Base-by-base conservation (phyloP, 345 rosid genomes). In the Anastatica hierochuntica region DNA sequence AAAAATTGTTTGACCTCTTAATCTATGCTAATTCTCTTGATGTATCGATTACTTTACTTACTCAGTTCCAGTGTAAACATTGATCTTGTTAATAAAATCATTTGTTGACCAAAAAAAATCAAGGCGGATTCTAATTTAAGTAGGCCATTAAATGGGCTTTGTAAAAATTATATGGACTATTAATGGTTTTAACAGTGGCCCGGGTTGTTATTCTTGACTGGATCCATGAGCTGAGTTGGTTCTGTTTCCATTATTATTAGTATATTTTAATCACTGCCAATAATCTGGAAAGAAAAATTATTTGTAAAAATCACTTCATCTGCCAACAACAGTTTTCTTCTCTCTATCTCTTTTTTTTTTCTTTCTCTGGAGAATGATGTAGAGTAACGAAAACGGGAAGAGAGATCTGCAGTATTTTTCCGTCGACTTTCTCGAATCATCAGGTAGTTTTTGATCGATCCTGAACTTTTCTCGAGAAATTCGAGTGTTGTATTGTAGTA, bases 401-500 rank as follows among this genome's bases (percentile, higher is more conserved):
- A 60, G 63, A 50, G 71, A 73, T 73, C 65, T 56, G 51, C 47
- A 30, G 30, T 29, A 20, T 15, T 31, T 24, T 6, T 30, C 17
- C 18, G 10, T 47, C 49, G n/a, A 45, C 43, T 30, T 30, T 41
- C 12, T 56, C 43, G 37, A 47, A 49, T 55, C 4, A 46, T 33
- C 62, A 61, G 71, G 77, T 69, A 61, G 51, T n/a, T n/a, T 58
- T 30, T 55, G 30, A 43, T 66, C 37, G 10, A 66, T 58, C 43
- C 29, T 53, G 0, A 45, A 18, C 51, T 36, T 30, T 51, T 21
- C 4, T 21, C 3, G 5, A 46, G 30, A 54, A 55, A 26, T 39
- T 39, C 15, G 27, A 33, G n/a, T n/a, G n/a, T n/a, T n/a, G n/a
- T 36, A 13, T 8, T 36, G 58, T 35, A 18, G 52, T 43, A 18